These are phyloP conservation scores for Raddia distichophylla DNA, from an alignment of 176 grass and related monocot species.

Conservation along the genomic window DNA sequence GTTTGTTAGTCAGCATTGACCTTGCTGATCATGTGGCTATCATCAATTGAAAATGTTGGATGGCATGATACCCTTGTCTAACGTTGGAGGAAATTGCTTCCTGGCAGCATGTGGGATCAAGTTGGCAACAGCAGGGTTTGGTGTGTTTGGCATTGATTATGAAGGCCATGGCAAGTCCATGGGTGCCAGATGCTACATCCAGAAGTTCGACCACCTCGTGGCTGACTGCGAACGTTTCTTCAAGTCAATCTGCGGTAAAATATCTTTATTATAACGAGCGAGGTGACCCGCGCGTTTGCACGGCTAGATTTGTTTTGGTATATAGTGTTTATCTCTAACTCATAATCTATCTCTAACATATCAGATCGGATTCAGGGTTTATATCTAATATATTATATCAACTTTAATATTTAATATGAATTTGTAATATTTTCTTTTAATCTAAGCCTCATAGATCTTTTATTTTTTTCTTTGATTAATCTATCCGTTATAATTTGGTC, in stretches of 20 bases:
- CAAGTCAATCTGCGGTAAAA: slow-evolving; percentile 82
- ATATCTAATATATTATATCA: too few species aligned
- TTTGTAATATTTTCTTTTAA: too few species aligned
- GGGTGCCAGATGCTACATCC: slow-evolving; percentile 80
- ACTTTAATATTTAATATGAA: too few species aligned
- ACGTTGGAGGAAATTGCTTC: slow-evolving; percentile 24
- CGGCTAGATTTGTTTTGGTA: too few species aligned
- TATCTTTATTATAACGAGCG: neutral
- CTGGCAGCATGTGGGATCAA: slow-evolving; percentile 69
- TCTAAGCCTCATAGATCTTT: too few species aligned
- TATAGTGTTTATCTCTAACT: too few species aligned
- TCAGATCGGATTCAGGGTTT: too few species aligned
- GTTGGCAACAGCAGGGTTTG: slow-evolving; percentile 57
- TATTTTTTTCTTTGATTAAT: too few species aligned
- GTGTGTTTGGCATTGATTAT: slow-evolving; percentile 83
- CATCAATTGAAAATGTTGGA: neutral
- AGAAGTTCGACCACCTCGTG: slow-evolving; percentile 66
- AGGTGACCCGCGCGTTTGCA: too few species aligned
- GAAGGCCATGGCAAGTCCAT: slow-evolving; percentile 85
- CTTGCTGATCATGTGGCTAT: neutral
- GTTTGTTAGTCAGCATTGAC: too few species aligned
- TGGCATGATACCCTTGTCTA: slow-evolving; percentile 33
- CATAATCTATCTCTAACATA: too few species aligned
- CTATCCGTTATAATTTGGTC: too few species aligned
- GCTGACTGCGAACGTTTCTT: slow-evolving; percentile 73